Evolutionary conservation across 495 filamentous ascomycete species (phyloP).

Genomic region (Astrothelium subdiscretum): DNA sequence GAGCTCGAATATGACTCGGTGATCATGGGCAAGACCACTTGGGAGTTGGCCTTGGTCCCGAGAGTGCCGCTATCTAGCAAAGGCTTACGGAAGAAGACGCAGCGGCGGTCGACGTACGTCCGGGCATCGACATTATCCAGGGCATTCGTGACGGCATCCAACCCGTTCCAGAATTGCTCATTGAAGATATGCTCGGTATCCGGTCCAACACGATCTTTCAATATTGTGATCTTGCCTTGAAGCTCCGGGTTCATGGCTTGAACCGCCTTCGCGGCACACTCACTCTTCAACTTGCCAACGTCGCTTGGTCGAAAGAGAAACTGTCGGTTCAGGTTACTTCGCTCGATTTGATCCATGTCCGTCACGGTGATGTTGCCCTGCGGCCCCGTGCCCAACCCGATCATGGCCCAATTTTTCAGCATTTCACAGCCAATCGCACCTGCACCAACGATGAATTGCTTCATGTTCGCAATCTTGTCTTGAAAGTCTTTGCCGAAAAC

Average conservation of each 20-base stretch:
- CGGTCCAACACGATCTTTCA: conserved; percentile 79
- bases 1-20: conserved; percentile 98
- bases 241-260: conserved; percentile 92
- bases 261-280: conserved; percentile 80
- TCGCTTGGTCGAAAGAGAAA: conserved; percentile 93
- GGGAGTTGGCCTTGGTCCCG: conserved; percentile 96
- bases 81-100: conserved; percentile 97
- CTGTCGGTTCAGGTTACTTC: conserved; percentile 96
- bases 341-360: conserved; percentile 98
- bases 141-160: conserved; percentile 93
- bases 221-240: conserved; percentile 64
- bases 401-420: conserved; percentile 99
- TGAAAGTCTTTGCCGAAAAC: conserved; percentile 93
- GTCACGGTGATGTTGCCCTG: conserved; percentile 83
- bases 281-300: conserved; percentile 95
- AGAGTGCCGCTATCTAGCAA: conserved; percentile 93
- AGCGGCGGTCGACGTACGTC: conserved; percentile 93
- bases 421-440: conserved; percentile 99
- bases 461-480: conserved; percentile 79
- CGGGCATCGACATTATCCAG: conserved; percentile 96
- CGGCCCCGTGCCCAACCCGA: conserved; percentile 81
- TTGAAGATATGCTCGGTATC: conserved; percentile 95
- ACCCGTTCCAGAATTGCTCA: conserved; percentile 81
- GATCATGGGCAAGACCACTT: conserved; percentile 79
- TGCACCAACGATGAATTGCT: conserved; percentile 88